These are phyloP conservation scores for Cercospora sp. DNA, from an alignment of 2,329 filamentous ascomycete species.

Conservation along the genomic window DNA sequence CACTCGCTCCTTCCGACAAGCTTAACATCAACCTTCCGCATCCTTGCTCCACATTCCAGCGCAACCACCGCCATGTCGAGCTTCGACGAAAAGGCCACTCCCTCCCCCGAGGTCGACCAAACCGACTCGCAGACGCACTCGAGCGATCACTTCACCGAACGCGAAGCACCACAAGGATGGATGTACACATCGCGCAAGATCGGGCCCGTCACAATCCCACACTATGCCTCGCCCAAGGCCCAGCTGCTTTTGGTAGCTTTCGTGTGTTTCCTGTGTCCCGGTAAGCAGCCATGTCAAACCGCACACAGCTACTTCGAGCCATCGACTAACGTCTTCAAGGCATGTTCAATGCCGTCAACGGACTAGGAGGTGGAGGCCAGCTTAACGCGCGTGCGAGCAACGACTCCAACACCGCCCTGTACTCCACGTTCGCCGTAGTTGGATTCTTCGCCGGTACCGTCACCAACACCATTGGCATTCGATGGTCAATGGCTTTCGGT, in stretches of 20 bases:
- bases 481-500: conserved; percentile 67
- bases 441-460: conserved; percentile 69
- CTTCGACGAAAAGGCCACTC: conserved; percentile 24
- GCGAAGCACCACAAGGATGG: conserved; percentile 44
- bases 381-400: conserved; percentile 55
- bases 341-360: conserved; percentile 56
- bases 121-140: conserved; percentile 19
- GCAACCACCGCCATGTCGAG: conserved; percentile 15
- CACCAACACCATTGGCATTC: conserved; percentile 73
- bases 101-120: conserved; percentile 18
- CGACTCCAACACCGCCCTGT: conserved; percentile 69
- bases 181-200: conserved; percentile 49
- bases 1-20: neutral
- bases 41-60: conserved; percentile 1
- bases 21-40: neutral
- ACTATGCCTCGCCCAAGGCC: conserved; percentile 52
- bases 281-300: conserved; percentile 28
- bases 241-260: conserved; percentile 54
- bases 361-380: conserved; percentile 54
- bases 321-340: conserved; percentile 29
- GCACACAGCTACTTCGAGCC: neutral
- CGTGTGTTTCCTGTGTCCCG: conserved; percentile 57
- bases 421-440: conserved; percentile 68
- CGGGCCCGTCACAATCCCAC: conserved; percentile 47
- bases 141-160: conserved; percentile 18